Conservation (phyloP, 306 rosid species). For the Begonia masoniana region DNA sequence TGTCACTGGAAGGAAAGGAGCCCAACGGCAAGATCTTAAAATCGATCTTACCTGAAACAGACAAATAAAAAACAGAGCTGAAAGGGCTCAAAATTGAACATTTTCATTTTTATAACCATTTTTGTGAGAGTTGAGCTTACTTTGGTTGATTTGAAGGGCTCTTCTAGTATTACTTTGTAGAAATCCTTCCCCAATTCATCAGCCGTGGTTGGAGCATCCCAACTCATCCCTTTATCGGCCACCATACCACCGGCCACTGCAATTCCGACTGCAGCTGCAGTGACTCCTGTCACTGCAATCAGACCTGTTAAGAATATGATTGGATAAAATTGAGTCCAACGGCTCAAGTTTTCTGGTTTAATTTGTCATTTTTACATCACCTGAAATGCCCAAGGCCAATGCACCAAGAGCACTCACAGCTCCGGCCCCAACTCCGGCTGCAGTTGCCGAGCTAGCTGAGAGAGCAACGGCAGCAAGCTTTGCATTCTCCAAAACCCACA, state of each 20-base stretch:
- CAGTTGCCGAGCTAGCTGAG: slow-evolving; percentile 71
- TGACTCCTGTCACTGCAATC: slow-evolving; percentile 69
- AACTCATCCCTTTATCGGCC: slow-evolving; percentile 41
- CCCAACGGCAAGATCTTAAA: slow-evolving; percentile 60
- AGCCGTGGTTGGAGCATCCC: slow-evolving; percentile 68
- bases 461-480: slow-evolving; percentile 73
- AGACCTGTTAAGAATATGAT: slow-evolving; percentile 36
- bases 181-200: slow-evolving; percentile 68
- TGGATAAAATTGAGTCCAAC: too few species aligned
- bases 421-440: slow-evolving; percentile 81
- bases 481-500: slow-evolving; percentile 94
- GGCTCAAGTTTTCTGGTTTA: too few species aligned
- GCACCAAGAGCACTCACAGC: slow-evolving; percentile 77
- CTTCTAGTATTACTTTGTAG: slow-evolving; percentile 76
- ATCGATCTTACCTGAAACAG: slow-evolving; percentile 58
- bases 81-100: background rate
- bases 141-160: slow-evolving; percentile 90
- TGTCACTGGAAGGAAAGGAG: slow-evolving; percentile 73
- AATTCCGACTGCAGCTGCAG: slow-evolving; percentile 90
- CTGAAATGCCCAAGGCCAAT: slow-evolving; percentile 42
- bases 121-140: slow-evolving; percentile 26
- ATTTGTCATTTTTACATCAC: too few species aligned
- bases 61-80: background rate
- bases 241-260: slow-evolving; percentile 72
- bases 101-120: too few species aligned